Evolutionary conservation across 1,139 yeast genomes (phyloP), one percentile per base, ranked within the genome.

Genomic region (Entelexis paramagnoliae): DNA sequence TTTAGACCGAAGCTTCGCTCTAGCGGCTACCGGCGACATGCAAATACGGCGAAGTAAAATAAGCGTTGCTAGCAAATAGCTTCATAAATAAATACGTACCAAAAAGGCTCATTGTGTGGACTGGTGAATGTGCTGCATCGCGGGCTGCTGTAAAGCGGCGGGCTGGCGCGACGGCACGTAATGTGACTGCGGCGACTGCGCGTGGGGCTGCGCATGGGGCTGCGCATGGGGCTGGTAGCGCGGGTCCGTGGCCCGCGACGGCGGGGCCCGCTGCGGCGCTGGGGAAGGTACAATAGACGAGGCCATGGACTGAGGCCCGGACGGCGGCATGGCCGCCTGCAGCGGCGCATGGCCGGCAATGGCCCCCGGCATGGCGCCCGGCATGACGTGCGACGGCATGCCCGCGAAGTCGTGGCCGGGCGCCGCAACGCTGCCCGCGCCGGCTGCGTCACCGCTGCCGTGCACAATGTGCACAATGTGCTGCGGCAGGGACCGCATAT

Each of bases 401-500:
- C 17, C 29, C 4, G 24, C 26, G 11, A 17, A 41, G 4, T 41
- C 45, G 11, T 11, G 45, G 3, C 35, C 34, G 5, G 33, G n/a
- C 8, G 22, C 43, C 13, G 24, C 45, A 16, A 22, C 14, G 16
- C 9, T 22, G 16, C 26, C 24, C 10, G 7, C 24, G n/a, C n/a
- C 41, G 11, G 43, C 35, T 3, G 45, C 7, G 17, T 41, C 45
- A 8, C 17, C 29, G n/a, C 26, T 30, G n/a, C 46, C 46, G 14
- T 42, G 46, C n/a, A 59, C 33, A 22, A 59, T 48, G 5, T 35
- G 44, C 20, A 49, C 10, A 13, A 59, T 47, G 30, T 49, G 53
- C 6, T 51, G 53, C 22, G 62, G 62, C 16, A 59, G 45, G 13
- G 54, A 17, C 4, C 58, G 51, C n/a, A 50, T 16, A 29, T 54